Evolutionary conservation across 345 rosid genomes (phyloP), one percentile per base, ranked within the genome.

Genomic region (Microcos paniculata): DNA sequence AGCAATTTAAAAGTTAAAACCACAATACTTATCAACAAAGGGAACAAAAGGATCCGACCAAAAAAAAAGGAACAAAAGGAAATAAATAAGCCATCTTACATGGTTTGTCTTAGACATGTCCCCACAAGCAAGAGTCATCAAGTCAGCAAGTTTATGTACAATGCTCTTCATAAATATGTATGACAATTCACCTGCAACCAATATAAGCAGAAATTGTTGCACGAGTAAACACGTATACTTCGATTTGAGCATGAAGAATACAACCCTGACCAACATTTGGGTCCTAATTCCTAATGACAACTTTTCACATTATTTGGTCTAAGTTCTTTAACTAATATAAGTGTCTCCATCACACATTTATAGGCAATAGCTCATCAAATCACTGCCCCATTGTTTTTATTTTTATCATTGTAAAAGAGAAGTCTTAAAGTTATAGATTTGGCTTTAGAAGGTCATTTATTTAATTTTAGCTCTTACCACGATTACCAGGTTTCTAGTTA

Each of bases 91-190:
- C 49, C 21, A 55, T 81, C 97, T 86, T 85, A 94, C 97, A 83
- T 88, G 82, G 68, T 74, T 76, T 71, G 70, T 66, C 23, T 76
- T 79, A 68, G 86, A 74, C 40, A 65, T 23, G 69, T 82, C 90
- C 72, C 74, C 81, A 66, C 49, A 76, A 43, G 84, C 79, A 76
- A 57, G 57, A 57, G 81, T 81, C 90, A 88, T 87, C 74, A 90
- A 80, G 64, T 85, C 80, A 1, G 91, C 97, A 79, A 95, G 96
- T 84, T 90, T 88, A 69, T 86, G 82, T 64, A 91, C 57, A 62
- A 90, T 82, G 57, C 71, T 76, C 81, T 80, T 87, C 90, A 91
- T 85, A 79, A 82, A 88, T 65, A 84, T 70, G 78, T 75, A 79
- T 46, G 99, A 93, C 52, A 72, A 52, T 56, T 78, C 85, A 61